Conservation (phyloP, 176 grass and related monocot species). For the Ampelocalamus luodianensis region DNA sequence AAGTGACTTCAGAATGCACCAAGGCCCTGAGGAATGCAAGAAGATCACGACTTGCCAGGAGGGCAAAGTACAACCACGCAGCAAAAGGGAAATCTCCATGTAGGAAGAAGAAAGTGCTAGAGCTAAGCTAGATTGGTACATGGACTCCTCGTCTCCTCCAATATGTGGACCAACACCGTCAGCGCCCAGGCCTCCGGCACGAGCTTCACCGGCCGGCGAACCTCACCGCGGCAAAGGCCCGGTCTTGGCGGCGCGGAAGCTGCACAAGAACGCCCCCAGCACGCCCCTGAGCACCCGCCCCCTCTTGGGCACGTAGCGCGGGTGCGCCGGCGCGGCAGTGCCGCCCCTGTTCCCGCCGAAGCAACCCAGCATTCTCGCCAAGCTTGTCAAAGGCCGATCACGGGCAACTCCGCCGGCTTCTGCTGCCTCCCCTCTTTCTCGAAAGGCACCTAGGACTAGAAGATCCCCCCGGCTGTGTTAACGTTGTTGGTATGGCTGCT, state of each 20-base stretch:
- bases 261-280: constrained; percentile 31
- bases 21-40: neutral
- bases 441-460: neutral
- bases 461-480: neutral
- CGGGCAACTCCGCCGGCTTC: neutral
- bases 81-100: neutral
- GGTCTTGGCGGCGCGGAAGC: constrained; percentile 42
- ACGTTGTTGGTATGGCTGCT: neutral
- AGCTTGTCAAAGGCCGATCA: neutral
- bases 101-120: neutral
- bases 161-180: neutral
- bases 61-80: neutral
- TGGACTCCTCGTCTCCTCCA: neutral
- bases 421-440: neutral
- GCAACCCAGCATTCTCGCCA: constrained; percentile 35
- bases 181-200: neutral
- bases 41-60: neutral
- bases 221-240: constrained; percentile 45
- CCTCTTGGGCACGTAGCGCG: constrained; percentile 52
- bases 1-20: neutral
- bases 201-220: neutral
- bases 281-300: constrained; percentile 44
- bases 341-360: neutral
- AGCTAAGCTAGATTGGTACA: neutral
- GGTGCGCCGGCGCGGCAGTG: constrained; percentile 1